phyloP scores from a whole-genome alignment of 345 rosid species.

The Populus ilicifolia region DNA sequence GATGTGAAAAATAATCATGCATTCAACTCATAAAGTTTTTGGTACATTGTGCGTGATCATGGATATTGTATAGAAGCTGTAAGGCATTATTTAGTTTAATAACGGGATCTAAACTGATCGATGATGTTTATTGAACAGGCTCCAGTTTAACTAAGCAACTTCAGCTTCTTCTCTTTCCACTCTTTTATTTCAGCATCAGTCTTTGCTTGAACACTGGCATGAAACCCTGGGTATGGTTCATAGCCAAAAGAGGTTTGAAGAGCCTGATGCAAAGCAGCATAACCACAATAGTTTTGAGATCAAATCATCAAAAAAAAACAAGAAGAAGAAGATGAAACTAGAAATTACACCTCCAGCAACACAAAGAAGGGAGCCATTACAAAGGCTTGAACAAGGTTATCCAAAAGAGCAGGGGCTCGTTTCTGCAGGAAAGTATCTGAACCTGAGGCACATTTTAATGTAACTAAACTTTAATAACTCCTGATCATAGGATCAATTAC shows the following conservation, averaged over 20 bases:
- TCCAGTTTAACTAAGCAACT: constrained; percentile 10
- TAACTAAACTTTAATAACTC: background rate
- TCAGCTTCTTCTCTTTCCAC: constrained; percentile 45
- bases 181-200: constrained; percentile 52
- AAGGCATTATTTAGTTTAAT: background rate
- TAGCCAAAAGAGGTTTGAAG: constrained; percentile 53
- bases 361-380: constrained; percentile 68
- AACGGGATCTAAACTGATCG: background rate
- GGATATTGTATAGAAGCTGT: background rate
- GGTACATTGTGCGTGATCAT: background rate
- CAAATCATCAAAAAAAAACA: background rate
- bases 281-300: background rate
- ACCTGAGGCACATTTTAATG: constrained; percentile 4
- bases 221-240: constrained; percentile 86
- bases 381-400: constrained; percentile 56
- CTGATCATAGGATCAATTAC: constrained; percentile 22
- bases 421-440: constrained; percentile 32
- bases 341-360: constrained; percentile 50
- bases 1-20: background rate
- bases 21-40: background rate
- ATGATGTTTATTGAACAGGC: background rate
- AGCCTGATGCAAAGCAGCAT: constrained; percentile 32
- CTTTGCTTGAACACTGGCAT: constrained; percentile 53
- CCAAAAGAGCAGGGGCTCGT: constrained; percentile 62
- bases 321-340: background rate